These are phyloP conservation scores for Vitis labrusca DNA, from an alignment of 164 flowering plant species.

Conservation along the genomic window DNA sequence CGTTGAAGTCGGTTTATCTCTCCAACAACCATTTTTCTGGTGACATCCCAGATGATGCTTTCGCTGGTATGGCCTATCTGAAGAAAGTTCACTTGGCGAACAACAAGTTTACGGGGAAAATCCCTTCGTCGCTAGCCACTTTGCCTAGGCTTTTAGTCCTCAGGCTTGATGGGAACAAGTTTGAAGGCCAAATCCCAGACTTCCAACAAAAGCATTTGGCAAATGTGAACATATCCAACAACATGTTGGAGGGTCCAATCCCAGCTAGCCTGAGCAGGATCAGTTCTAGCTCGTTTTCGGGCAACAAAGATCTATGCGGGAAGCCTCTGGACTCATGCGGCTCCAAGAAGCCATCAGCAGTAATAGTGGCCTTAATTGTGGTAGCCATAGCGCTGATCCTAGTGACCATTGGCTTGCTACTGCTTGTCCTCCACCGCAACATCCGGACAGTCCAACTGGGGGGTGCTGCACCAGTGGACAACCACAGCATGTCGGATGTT, in stretches of 20 bases:
- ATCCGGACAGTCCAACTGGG: background rate
- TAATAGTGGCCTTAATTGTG: conserved; percentile 4
- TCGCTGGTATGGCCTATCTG: conserved; percentile 32
- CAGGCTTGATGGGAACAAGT: conserved; percentile 38
- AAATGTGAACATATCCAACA: conserved; percentile 30
- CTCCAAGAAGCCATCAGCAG: background rate
- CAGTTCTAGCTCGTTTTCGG: conserved; percentile 21
- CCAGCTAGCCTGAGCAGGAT: conserved; percentile 29
- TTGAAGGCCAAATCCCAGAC: conserved; percentile 39
- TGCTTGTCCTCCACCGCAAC: background rate
- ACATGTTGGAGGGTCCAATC: conserved; percentile 40
- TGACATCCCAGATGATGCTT: conserved; percentile 30
- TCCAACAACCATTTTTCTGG: conserved; percentile 48
- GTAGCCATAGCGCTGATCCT: background rate
- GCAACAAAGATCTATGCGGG: conserved; percentile 38
- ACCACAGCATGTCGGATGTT: background rate
- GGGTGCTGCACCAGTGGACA: background rate
- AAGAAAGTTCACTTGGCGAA: conserved; percentile 39
- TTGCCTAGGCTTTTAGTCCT: conserved; percentile 39
- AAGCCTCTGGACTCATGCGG: conserved; percentile 26
- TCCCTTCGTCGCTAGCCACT: conserved; percentile 35
- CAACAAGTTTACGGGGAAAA: conserved; percentile 32
- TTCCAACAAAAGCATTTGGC: conserved; percentile 22
- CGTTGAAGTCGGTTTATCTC: conserved; percentile 31
- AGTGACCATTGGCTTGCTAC: background rate